These are phyloP conservation scores for Penicillium sp. DNA, from an alignment of 2,329 filamentous ascomycete genomes.

Conservation along the genomic window DNA sequence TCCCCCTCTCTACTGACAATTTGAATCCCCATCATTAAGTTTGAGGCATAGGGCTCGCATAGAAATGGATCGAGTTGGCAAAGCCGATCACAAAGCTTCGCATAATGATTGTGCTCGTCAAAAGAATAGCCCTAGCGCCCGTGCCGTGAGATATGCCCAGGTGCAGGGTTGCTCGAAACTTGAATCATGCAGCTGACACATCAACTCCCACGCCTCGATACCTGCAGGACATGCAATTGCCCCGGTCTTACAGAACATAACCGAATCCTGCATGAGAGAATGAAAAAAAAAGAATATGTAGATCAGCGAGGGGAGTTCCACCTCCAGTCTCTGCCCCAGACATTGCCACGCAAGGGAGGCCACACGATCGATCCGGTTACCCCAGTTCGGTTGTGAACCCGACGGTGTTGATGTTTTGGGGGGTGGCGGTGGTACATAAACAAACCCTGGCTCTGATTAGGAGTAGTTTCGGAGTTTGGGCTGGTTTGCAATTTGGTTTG, in stretches of 20 bases:
- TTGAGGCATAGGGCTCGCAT: not conserved
- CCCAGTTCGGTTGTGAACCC: conserved; percentile 21
- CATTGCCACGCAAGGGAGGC: conserved; percentile 28
- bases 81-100: not conserved
- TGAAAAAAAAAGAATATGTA: not conserved
- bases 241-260: conserved; percentile 7
- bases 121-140: not conserved
- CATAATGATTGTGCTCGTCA: not conserved
- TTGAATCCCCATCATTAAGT: not conserved
- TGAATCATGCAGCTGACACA: conserved; percentile 28
- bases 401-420: conserved; percentile 17
- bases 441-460: conserved; percentile 12
- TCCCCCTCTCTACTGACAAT: not conserved
- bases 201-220: conserved; percentile 15
- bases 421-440: conserved; percentile 8
- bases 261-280: conserved; percentile 3
- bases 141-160: not conserved
- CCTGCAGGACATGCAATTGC: conserved; percentile 12
- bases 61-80: not conserved
- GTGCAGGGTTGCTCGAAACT: conserved; percentile 25
- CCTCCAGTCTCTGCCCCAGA: conserved; percentile 18
- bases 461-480: conserved; percentile 9
- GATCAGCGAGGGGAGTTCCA: conserved; percentile 17
- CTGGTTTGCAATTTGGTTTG: not conserved
- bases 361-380: conserved; percentile 24